A percentile compares a stretch with the other conserved stretches of the same genome.
Evolutionary conservation across 2,329 filamentous ascomycete genomes (phyloP).

Genomic region (Aspergillus awamori): DNA sequence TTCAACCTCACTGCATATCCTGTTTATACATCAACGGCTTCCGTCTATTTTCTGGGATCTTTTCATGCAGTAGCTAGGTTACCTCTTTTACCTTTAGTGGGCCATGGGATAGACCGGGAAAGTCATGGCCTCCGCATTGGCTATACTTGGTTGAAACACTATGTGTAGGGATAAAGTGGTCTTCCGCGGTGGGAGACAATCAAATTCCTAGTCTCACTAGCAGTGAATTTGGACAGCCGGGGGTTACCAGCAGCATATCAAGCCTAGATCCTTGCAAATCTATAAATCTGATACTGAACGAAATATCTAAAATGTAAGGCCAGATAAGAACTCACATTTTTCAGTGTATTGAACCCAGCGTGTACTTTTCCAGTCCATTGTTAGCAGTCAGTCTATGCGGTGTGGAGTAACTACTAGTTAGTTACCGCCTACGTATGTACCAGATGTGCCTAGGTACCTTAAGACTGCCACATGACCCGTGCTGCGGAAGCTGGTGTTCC

Average conservation of each 20-base stretch:
- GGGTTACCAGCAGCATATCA: too few relatives aligned
- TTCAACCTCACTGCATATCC: neutral
- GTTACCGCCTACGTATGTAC: neutral
- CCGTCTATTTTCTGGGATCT: neutral
- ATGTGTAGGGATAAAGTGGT: too few relatives aligned
- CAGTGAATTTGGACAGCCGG: too few relatives aligned
- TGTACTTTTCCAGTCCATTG: neutral
- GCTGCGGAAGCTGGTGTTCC: neutral
- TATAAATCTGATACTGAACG: too few relatives aligned
- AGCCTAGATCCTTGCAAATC: too few relatives aligned
- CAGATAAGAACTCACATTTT: too few relatives aligned
- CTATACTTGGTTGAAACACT: too few relatives aligned
- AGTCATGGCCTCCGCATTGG: too few relatives aligned
- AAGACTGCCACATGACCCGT: constrained; percentile 1
- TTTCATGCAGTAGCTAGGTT: neutral
- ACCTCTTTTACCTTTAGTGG: neutral
- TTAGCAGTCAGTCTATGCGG: neutral
- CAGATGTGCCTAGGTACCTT: neutral
- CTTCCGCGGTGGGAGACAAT: too few relatives aligned
- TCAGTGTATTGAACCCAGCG: neutral
- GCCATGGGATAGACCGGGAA: too few relatives aligned
- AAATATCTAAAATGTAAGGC: too few relatives aligned
- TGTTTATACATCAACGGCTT: neutral
- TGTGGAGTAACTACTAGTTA: neutral
- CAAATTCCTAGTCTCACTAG: too few relatives aligned